Evolutionary conservation across 1,284 basidiomycete species (phyloP).

Genomic region (Moesziomyces sp.): DNA sequence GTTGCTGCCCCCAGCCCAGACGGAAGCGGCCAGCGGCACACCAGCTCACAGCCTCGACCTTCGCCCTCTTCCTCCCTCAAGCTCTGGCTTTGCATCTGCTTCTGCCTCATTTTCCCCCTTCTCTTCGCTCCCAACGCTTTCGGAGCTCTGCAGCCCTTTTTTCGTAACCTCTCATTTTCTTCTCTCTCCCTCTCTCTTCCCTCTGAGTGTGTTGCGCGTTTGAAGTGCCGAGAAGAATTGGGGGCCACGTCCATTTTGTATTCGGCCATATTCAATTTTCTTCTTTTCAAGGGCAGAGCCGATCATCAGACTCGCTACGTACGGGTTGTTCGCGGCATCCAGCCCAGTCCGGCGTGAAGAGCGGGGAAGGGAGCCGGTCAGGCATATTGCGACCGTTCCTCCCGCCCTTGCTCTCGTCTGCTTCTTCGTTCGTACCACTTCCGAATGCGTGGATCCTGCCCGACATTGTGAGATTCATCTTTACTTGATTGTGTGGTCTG

Average conservation of each 20-base stretch:
- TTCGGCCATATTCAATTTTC: neutral
- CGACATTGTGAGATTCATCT: neutral
- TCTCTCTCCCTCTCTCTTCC: conserved; percentile 2
- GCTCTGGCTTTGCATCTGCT: neutral
- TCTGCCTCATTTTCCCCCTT: neutral
- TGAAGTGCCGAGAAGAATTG: too few relatives aligned
- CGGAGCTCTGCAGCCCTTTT: neutral
- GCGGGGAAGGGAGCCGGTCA: neutral
- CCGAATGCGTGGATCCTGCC: conserved; percentile 2
- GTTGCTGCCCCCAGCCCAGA: neutral
- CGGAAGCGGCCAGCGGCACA: neutral
- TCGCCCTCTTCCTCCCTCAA: neutral
- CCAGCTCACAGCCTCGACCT: neutral
- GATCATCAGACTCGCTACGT: neutral
- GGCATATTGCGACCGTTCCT: neutral
- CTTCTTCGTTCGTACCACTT: neutral
- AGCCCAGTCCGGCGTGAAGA: neutral
- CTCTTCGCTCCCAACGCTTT: neutral
- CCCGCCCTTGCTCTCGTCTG: neutral
- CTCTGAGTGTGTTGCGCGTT: too few relatives aligned
- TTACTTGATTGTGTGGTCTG: neutral
- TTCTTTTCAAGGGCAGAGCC: neutral
- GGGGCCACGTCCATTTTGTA: neutral
- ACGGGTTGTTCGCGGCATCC: neutral
- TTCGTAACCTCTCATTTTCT: conserved; percentile 1